Evolutionary conservation across 768 basidiomycete species (phyloP), one percentile per base, ranked within the genome.

Genomic region (Panaeolus papilionaceus): DNA sequence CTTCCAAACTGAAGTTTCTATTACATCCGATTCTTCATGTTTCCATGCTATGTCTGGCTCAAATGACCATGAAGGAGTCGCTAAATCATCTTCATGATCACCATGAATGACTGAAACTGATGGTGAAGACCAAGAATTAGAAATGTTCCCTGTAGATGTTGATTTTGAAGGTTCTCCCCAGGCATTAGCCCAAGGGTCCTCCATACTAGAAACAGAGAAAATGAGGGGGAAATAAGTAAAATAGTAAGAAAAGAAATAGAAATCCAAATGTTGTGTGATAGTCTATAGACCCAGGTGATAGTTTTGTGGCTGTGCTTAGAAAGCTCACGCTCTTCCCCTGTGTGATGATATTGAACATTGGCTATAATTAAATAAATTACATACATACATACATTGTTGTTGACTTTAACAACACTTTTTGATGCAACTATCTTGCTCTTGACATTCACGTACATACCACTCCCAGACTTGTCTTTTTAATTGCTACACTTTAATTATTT

Each of bases 131-230:
- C 75, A 77, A 28, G 54, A 58, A 58, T 63, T 61, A 26, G 69
- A 54, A 54, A 58, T 70, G 47, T 66, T 58, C 37, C 64, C 66
- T 20, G 69, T 63, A 26, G 68, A 58, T 20, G 37, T 65, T 45
- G 72, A 68, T 66, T 82, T 81, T 23, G 79, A 70, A 61, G 87
- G 75, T 68, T 88, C 86, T 65, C 82, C 84, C 90, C 89, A 92
- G 65, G 88, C 85, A 76, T 89, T 90, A 47, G 87, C 86, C 88
- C 91, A 94, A 61, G 91, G 88, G 77, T 93, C 88, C 71, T 92
- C 91, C 90, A 92, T 92, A 33, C 38, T 47, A 23, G n/a, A 49
- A 49, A 44, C 38, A 64, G 49, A 20, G 16, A 8, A 47, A 47
- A 47, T 33, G 47, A 44, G 16, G 33, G 51, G 12, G 9, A 58